Evolutionary conservation across 2,329 filamentous ascomycete species (phyloP).

Genomic region (Decorospora gaudefroyi): DNA sequence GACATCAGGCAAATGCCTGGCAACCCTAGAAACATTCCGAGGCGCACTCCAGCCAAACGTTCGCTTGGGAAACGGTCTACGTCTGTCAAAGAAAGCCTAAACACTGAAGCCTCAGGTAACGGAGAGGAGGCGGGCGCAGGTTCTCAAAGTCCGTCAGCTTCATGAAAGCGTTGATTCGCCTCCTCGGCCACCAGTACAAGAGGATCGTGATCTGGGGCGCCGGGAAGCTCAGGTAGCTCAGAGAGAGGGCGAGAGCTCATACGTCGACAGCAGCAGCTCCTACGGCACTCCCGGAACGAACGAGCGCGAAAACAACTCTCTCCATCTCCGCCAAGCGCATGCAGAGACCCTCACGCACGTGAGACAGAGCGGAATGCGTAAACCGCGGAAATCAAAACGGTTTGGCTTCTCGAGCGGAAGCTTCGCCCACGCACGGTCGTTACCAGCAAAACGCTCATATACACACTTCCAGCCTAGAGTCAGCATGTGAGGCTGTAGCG

Average conservation of each 20-base stretch:
- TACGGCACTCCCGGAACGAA: slow-evolving; percentile 1
- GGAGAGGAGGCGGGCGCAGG: slow-evolving; percentile 2
- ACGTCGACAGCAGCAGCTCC: slow-evolving; percentile 11
- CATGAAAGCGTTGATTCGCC: background rate
- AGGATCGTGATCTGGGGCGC: slow-evolving; percentile 4
- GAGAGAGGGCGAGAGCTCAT: slow-evolving; percentile 16
- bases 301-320: background rate
- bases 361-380: no score
- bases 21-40: slow-evolving; percentile 20
- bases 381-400: no score
- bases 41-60: slow-evolving; percentile 33
- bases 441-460: no score
- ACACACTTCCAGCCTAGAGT: no score
- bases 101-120: slow-evolving; percentile 4
- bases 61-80: slow-evolving; percentile 22
- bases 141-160: background rate
- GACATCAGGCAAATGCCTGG: background rate
- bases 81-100: slow-evolving; percentile 4
- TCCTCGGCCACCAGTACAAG: background rate
- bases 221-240: slow-evolving; percentile 13
- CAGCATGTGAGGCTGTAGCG: no score
- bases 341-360: no score
- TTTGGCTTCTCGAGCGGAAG: no score
- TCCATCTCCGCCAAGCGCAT: background rate
- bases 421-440: no score